Evolutionary conservation across 2,329 filamentous ascomycete genomes (phyloP), one percentile per base, ranked within the genome.

Genomic region (Epichloe gansuensis): DNA sequence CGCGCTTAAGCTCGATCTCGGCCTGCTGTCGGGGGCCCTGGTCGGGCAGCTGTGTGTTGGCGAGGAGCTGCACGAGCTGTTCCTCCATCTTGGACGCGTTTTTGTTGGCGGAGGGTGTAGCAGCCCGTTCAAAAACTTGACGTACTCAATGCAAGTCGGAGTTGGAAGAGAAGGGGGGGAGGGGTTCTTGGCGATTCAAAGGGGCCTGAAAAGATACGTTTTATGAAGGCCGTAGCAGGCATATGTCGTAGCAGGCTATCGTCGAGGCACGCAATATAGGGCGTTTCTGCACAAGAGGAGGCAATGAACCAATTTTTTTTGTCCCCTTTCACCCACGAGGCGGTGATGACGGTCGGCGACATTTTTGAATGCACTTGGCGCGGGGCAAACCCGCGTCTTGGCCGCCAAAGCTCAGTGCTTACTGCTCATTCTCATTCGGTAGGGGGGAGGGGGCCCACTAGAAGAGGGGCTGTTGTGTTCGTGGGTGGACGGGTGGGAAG

Each of bases 21-120:
- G 93, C 93, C 66, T 87, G 82, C 66, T 87, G 89, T 68, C 91
- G 85, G 53, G 85, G 83, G 51, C 73, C 82, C 67, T 91, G 84
- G 54, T 83, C 80, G 55, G 86, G 63, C 57, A 84, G 83, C 72
- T 95, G 89, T 48, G 90, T 95, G 70, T 89, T 88, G 63, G 85
- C 81, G 58, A 98, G 83, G 67, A 97, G 79, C 69, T 84, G 83
- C 61, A 93, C 83, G 68, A 98, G 81, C 75, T 95, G 84, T 72
- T 94, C 85, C 78, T 95, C 90, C 89, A 95, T 95, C 62, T 56
- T 64, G 62, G 56, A 34, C 31, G 27, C 36, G 34, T 36, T 31
- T 53, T 53, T 46, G 51, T 53, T 53, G 41, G 35, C 34, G 51
- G 47, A 17, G 49, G n/a, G 6, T 7, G 21, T 43, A 39, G 21